phyloP scores from a whole-genome alignment of 805 yeast genomes.

The Cyberlindnera euphorbiiphila region DNA sequence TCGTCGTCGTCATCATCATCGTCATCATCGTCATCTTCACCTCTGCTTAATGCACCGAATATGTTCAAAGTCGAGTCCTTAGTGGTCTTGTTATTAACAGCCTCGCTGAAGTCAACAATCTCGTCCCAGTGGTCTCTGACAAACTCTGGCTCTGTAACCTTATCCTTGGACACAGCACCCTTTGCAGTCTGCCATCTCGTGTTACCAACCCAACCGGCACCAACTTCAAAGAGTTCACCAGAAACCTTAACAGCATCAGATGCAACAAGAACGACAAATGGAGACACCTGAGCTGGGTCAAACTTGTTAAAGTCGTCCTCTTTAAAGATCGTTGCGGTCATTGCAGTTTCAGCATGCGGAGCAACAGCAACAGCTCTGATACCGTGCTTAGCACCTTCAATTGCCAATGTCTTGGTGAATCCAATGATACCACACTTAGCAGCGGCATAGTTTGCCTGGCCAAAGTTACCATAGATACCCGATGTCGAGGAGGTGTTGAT shows the following conservation, averaged over 20 bases:
- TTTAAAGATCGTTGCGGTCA: constrained; percentile 86
- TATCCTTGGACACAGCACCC: constrained; percentile 62
- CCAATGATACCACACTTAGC: constrained; percentile 91
- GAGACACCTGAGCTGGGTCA: constrained; percentile 88
- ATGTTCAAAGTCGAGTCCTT: constrained; percentile 81
- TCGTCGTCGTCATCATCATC: constrained; percentile 44
- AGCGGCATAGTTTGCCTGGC: constrained; percentile 93
- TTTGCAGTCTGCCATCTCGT: constrained; percentile 94
- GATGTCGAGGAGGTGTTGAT: constrained; percentile 92
- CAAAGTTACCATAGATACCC: constrained; percentile 96
- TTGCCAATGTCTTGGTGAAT: constrained; percentile 77
- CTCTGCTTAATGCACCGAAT: constrained; percentile 52
- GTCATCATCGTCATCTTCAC: constrained; percentile 31
- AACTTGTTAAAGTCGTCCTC: constrained; percentile 77
- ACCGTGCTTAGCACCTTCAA: constrained; percentile 80
- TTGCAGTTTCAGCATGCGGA: constrained; percentile 97
- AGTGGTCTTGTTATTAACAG: constrained; percentile 53
- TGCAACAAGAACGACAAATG: constrained; percentile 76
- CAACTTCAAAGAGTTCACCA: constrained; percentile 87
- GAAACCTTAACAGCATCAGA: constrained; percentile 64
- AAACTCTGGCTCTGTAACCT: constrained; percentile 56
- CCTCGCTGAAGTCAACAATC: constrained; percentile 59
- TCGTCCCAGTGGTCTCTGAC: constrained; percentile 63
- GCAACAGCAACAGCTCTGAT: constrained; percentile 83
- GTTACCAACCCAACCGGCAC: constrained; percentile 95